phyloP scores from a whole-genome alignment of 805 yeast genomes.

The Isabelozyma rhagii region DNA sequence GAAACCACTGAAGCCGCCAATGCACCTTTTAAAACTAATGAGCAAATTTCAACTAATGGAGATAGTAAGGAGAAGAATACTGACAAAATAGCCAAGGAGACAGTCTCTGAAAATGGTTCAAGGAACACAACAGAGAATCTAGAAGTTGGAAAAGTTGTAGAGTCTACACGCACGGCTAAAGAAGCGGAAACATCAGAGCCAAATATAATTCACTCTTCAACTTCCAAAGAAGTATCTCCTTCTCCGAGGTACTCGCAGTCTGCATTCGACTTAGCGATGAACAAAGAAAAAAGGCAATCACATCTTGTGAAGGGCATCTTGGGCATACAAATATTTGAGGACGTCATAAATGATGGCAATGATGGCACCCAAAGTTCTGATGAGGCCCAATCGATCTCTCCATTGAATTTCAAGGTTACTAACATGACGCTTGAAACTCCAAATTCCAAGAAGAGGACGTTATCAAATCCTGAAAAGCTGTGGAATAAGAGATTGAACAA shows the following conservation, averaged over 20 bases:
- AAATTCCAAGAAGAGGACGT: slow-evolving; percentile 5
- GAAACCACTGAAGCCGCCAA: not conserved
- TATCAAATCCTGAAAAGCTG: slow-evolving; percentile 2
- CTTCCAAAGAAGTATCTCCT: not conserved
- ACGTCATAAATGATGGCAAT: not conserved
- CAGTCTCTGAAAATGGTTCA: no score
- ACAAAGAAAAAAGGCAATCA: no score
- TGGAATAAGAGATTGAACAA: slow-evolving; percentile 7
- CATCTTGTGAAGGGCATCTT: not conserved
- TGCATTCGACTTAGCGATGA: slow-evolving; percentile 13
- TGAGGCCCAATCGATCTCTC: slow-evolving; percentile 8
- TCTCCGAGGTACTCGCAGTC: slow-evolving; percentile 11
- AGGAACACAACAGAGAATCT: no score
- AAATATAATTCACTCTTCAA: no score
- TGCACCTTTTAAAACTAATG: not conserved
- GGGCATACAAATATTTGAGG: not conserved
- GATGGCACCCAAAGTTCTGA: not conserved
- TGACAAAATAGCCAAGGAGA: no score
- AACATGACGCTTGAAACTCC: slow-evolving; percentile 15
- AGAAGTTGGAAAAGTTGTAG: no score
- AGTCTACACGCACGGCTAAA: no score
- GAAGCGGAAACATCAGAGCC: no score
- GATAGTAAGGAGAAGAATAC: no score
- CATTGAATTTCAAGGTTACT: slow-evolving; percentile 15
- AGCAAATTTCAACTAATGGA: no score